These are phyloP conservation scores for Myxozyma melibiosi DNA, from an alignment of 805 yeast species.

Conservation along the genomic window DNA sequence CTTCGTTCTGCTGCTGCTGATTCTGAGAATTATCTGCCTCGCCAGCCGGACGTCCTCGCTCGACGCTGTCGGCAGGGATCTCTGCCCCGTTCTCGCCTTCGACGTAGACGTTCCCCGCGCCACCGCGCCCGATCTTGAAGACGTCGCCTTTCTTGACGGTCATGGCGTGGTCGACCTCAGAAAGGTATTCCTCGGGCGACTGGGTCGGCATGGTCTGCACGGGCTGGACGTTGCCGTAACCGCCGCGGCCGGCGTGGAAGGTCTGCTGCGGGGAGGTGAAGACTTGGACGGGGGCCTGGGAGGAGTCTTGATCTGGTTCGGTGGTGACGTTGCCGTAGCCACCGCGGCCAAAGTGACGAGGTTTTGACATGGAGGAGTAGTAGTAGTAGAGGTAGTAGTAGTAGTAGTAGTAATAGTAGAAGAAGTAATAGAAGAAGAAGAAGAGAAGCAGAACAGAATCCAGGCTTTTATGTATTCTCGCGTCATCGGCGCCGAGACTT, in stretches of 20 bases:
- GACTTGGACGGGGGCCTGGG: slow-evolving; percentile 44
- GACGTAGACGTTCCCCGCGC: slow-evolving; percentile 42
- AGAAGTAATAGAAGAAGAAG: neutral
- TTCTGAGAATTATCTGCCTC: neutral
- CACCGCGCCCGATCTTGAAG: slow-evolving; percentile 46
- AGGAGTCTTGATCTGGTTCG: slow-evolving; percentile 35
- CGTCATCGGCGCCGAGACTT: too few relatives aligned
- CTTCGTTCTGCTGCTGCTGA: neutral
- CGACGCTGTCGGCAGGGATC: neutral
- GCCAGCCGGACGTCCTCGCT: neutral
- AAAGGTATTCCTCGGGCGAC: slow-evolving; percentile 42
- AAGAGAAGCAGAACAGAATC: neutral
- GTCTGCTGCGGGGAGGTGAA: slow-evolving; percentile 41
- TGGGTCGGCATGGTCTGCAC: slow-evolving; percentile 37
- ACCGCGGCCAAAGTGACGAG: slow-evolving; percentile 30
- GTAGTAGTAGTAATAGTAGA: neutral
- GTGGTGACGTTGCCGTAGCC: slow-evolving; percentile 37
- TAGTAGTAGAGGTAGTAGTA: neutral
- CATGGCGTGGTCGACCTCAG: slow-evolving; percentile 41
- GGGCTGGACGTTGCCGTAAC: slow-evolving; percentile 43
- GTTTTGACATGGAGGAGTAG: neutral
- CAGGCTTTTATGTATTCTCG: too few relatives aligned
- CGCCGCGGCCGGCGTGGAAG: slow-evolving; percentile 46
- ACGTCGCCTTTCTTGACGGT: slow-evolving; percentile 38
- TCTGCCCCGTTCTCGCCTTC: slow-evolving; percentile 22